Conservation (phyloP, 345 rosid genomes). For the Sonneratia alba region DNA sequence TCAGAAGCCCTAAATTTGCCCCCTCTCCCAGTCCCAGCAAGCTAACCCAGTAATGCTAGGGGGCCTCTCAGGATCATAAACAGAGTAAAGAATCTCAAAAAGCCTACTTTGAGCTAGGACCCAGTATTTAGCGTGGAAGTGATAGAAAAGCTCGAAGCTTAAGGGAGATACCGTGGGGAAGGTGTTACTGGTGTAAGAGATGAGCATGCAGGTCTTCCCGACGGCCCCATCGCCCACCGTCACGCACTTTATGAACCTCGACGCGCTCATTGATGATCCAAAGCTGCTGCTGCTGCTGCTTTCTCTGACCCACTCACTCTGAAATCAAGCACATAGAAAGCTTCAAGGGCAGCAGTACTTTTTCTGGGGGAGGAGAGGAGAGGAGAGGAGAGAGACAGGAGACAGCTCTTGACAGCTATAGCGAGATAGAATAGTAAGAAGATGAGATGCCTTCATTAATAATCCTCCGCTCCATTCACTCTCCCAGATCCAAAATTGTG, state of each 20-base stretch:
- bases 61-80: not conserved
- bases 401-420: slow-evolving; percentile 7
- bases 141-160: not conserved
- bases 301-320: not conserved
- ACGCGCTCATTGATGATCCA: slow-evolving; percentile 39
- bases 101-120: not conserved
- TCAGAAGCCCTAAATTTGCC: not conserved
- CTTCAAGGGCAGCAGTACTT: not conserved
- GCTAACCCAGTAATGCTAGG: not conserved
- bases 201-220: slow-evolving; percentile 73
- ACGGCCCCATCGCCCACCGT: slow-evolving; percentile 80
- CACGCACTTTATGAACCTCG: slow-evolving; percentile 66
- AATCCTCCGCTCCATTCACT: not conserved
- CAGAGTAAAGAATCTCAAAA: not conserved
- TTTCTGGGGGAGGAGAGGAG: not conserved
- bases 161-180: slow-evolving; percentile 41
- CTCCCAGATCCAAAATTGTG: not conserved
- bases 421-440: not conserved
- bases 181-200: slow-evolving; percentile 70
- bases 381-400: not conserved
- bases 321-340: not conserved
- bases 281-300: not conserved
- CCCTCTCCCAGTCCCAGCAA: not conserved
- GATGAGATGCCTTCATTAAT: not conserved
- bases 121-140: not conserved